Percentiles rank a stretch among this genome's conserved stretches.
Conservation (phyloP, 78 protist genomes). For the Tieghemostelium lacteum region DNA sequence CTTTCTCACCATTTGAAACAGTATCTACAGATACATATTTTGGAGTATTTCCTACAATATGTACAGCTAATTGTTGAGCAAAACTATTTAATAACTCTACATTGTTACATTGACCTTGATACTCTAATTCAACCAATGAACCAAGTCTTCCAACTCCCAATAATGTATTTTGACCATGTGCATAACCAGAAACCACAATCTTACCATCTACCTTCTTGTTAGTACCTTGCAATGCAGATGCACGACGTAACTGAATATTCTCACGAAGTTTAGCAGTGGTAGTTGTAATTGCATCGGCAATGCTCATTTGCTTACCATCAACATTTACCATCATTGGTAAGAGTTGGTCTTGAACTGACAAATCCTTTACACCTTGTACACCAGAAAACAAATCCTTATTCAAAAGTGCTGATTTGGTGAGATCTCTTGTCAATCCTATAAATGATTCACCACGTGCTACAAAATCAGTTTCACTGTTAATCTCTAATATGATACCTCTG, state of each 20-base stretch:
- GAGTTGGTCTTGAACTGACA: not conserved
- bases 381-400: not conserved
- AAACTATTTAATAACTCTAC: not conserved
- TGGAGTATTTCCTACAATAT: conserved; percentile 54
- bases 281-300: conserved; percentile 5
- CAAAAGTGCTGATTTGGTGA: not conserved
- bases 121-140: conserved; percentile 30
- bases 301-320: not conserved
- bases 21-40: conserved; percentile 5
- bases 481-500: conserved; percentile 40
- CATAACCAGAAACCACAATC: conserved; percentile 33
- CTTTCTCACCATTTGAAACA: conserved; percentile 2
- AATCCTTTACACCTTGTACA: not conserved
- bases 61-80: conserved; percentile 43
- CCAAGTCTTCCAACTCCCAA: conserved; percentile 45
- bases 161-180: conserved; percentile 29
- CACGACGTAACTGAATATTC: conserved; percentile 29
- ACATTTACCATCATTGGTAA: not conserved
- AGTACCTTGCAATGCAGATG: not conserved
- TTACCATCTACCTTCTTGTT: not conserved
- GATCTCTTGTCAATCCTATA: conserved; percentile 10
- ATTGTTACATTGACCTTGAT: conserved; percentile 8
- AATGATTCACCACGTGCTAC: conserved; percentile 65
- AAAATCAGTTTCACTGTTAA: conserved; percentile 77
- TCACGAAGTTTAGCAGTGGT: conserved; percentile 56